Evolutionary conservation across 805 yeast species (phyloP).

Genomic region (Kockiozyma suomiensis): DNA sequence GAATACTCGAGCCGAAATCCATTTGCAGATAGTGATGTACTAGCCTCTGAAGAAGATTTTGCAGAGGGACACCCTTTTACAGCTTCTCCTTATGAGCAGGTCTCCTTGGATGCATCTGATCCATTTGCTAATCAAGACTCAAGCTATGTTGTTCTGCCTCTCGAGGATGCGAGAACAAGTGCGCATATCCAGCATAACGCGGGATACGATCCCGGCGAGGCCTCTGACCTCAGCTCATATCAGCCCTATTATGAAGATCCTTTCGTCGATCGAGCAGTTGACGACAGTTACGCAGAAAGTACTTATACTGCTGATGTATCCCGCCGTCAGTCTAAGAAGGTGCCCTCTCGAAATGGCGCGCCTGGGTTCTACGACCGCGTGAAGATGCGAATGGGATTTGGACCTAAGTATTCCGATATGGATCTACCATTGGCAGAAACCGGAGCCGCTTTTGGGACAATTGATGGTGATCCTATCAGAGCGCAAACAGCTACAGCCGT

Average conservation of each 20-base stretch:
- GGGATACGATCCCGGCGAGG: background rate
- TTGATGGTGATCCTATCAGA: conserved; percentile 2
- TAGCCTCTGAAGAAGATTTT: background rate
- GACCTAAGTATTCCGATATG: conserved; percentile 26
- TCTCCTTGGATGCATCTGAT: background rate
- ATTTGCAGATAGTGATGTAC: background rate
- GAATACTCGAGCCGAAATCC: conserved; percentile 6
- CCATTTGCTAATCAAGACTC: background rate
- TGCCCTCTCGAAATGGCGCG: conserved; percentile 12
- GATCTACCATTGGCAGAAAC: conserved; percentile 29
- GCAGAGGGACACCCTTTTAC: conserved; percentile 1
- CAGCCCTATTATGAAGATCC: conserved; percentile 31
- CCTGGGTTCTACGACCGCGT: conserved; percentile 24
- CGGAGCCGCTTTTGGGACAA: conserved; percentile 16
- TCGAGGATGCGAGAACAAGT: conserved; percentile 1
- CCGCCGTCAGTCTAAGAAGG: conserved; percentile 9
- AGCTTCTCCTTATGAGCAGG: conserved; percentile 1
- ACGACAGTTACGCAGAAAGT: background rate
- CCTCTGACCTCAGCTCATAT: conserved; percentile 18
- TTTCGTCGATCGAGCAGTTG: background rate
- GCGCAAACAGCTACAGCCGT: background rate
- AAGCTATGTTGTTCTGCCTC: background rate
- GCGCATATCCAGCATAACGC: background rate
- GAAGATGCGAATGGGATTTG: conserved; percentile 26
- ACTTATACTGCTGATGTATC: conserved; percentile 2